A percentile compares a stretch with the other conserved stretches of the same genome.
Conservation (phyloP, 2,329 filamentous ascomycete species). For the Aspergillus ibericus region DNA sequence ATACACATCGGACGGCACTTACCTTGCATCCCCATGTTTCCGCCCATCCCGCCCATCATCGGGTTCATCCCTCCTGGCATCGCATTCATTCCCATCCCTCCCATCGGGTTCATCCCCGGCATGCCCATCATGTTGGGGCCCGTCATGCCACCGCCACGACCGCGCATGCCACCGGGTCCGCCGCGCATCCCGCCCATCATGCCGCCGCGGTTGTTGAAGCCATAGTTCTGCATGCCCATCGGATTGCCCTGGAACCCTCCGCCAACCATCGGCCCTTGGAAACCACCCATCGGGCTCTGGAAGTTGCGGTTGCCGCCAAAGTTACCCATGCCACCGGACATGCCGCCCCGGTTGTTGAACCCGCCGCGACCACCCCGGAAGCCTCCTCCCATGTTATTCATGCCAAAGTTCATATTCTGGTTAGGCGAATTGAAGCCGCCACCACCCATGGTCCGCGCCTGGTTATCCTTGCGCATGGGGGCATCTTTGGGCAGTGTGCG, state of each 20-base stretch:
- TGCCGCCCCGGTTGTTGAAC: conserved; percentile 28
- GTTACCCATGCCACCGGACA: conserved; percentile 51
- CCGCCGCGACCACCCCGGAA: conserved; percentile 55
- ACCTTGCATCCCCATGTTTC: conserved; percentile 53
- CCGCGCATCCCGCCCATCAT: conserved; percentile 57
- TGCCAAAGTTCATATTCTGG: conserved; percentile 43
- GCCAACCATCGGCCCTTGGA: conserved; percentile 48
- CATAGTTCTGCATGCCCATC: conserved; percentile 54
- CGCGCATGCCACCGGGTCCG: conserved; percentile 59
- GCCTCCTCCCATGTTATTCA: conserved; percentile 50
- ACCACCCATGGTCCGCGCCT: conserved; percentile 51
- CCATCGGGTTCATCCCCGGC: conserved; percentile 54
- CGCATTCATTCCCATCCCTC: conserved; percentile 54
- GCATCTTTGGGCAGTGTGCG: conserved; percentile 87
- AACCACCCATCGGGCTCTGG: conserved; percentile 45
- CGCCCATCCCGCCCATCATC: conserved; percentile 53
- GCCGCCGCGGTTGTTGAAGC: conserved; percentile 54
- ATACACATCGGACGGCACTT: conserved; percentile 21
- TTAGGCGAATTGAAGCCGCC: conserved; percentile 46
- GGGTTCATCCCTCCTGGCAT: conserved; percentile 61
- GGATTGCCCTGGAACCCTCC: conserved; percentile 44
- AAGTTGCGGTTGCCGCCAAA: conserved; percentile 52
- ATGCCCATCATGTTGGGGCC: conserved; percentile 56
- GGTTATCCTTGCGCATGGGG: conserved; percentile 67
- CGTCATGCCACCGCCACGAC: conserved; percentile 60